Evolutionary conservation across 2,329 filamentous ascomycete genomes (phyloP).

Genomic region (Neophaeococcomyces mojaviensis): DNA sequence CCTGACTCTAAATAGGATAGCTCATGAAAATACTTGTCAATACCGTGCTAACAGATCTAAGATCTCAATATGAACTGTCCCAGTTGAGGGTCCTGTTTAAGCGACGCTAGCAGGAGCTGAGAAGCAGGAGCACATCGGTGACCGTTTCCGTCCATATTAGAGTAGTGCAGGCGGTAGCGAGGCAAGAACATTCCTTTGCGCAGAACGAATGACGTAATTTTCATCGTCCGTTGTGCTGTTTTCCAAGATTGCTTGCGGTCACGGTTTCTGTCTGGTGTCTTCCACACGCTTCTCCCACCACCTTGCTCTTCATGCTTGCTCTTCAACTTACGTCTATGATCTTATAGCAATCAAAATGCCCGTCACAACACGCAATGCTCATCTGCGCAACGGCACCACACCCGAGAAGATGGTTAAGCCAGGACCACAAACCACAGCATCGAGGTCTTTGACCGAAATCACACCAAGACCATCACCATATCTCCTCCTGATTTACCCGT

Average conservation of each 20-base stretch:
- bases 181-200: too few relatives aligned
- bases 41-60: too few relatives aligned
- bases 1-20: too few relatives aligned
- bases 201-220: too few relatives aligned
- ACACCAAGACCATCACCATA: constrained; percentile 16
- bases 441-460: background rate
- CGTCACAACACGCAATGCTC: constrained; percentile 5
- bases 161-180: too few relatives aligned
- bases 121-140: too few relatives aligned
- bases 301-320: background rate
- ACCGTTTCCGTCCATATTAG: too few relatives aligned
- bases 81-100: too few relatives aligned
- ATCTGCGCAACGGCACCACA: constrained; percentile 4
- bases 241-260: background rate
- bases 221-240: too few relatives aligned
- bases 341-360: constrained; percentile 9
- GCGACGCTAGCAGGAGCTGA: too few relatives aligned
- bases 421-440: background rate
- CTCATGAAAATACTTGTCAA: too few relatives aligned
- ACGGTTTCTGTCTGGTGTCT: background rate
- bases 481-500: constrained; percentile 62
- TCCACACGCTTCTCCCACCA: constrained; percentile 7
- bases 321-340: background rate
- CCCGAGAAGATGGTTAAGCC: constrained; percentile 1
- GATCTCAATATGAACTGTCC: too few relatives aligned